phyloP scores from a whole-genome alignment of 805 yeast species.

The Sungouiella thailandica region DNA sequence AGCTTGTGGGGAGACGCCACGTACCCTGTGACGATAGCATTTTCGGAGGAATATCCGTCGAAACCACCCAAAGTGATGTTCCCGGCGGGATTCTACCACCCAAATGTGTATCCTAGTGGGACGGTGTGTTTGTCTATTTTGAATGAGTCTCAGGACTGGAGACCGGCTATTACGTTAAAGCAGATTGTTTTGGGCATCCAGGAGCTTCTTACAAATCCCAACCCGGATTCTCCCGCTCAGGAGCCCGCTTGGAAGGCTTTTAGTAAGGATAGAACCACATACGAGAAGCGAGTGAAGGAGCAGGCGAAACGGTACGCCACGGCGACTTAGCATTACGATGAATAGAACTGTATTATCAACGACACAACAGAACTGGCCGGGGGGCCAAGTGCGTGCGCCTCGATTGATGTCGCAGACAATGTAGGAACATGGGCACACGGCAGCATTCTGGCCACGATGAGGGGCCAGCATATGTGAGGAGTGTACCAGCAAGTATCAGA shows the following conservation, averaged over 20 bases:
- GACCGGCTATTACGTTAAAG: conserved; percentile 90
- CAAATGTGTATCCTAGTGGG: conserved; percentile 96
- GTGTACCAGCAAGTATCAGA: too few species aligned
- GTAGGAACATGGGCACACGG: too few species aligned
- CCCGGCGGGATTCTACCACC: conserved; percentile 90
- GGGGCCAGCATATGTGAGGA: too few species aligned
- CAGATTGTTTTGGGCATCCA: conserved; percentile 90
- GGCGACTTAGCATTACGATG: conserved; percentile 6
- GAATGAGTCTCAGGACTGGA: conserved; percentile 96
- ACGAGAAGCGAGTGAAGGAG: conserved; percentile 71
- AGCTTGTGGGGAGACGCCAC: conserved; percentile 91
- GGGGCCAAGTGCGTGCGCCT: too few species aligned
- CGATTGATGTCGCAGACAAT: too few species aligned
- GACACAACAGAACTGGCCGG: too few species aligned
- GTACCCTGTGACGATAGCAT: conserved; percentile 74
- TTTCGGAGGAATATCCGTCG: conserved; percentile 91
- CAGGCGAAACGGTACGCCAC: conserved; percentile 57
- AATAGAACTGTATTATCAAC: too few species aligned
- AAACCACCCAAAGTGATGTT: conserved; percentile 94
- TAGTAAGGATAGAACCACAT: conserved; percentile 59
- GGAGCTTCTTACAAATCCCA: conserved; percentile 83
- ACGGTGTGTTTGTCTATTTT: conserved; percentile 89
- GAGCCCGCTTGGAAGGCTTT: conserved; percentile 93
- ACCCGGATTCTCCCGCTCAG: conserved; percentile 95
- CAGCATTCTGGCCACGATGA: too few species aligned